Evolutionary conservation across 768 basidiomycete genomes (phyloP).

Genomic region (Clitopilus hobsonii): DNA sequence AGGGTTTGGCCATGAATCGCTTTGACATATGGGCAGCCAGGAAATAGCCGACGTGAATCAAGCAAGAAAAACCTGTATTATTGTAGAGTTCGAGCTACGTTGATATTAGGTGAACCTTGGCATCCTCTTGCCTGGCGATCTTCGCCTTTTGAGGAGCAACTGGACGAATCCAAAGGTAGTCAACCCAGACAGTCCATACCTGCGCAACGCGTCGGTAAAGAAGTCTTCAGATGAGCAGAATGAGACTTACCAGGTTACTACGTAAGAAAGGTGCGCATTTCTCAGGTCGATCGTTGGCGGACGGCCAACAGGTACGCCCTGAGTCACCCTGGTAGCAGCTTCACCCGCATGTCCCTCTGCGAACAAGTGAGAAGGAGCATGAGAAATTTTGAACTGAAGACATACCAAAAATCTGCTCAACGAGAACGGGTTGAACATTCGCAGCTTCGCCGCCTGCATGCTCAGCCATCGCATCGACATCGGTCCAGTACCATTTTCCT

Average conservation of each 20-base stretch:
- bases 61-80: not conserved
- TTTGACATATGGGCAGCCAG: not conserved
- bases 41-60: not conserved
- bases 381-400: not conserved
- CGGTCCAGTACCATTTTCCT: conserved; percentile 91
- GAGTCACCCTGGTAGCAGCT: conserved; percentile 47
- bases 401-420: conserved; percentile 88
- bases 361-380: not conserved
- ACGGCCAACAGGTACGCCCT: conserved; percentile 84
- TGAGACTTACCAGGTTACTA: conserved; percentile 78
- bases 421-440: conserved; percentile 79
- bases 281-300: conserved; percentile 80
- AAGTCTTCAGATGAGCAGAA: not conserved
- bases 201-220: conserved; percentile 21
- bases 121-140: conserved; percentile 42
- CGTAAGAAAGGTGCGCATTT: conserved; percentile 93
- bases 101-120: conserved; percentile 44
- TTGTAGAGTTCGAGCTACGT: not conserved
- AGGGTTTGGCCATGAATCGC: not conserved
- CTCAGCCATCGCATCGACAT: conserved; percentile 76
- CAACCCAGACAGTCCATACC: conserved; percentile 86
- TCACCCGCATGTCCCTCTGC: conserved; percentile 85
- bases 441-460: conserved; percentile 68
- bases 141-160: conserved; percentile 54
- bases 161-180: conserved; percentile 81